These are phyloP conservation scores for Phytophthora pluvialis DNA, from an alignment of 352 stramenopile species.

Conservation along the genomic window DNA sequence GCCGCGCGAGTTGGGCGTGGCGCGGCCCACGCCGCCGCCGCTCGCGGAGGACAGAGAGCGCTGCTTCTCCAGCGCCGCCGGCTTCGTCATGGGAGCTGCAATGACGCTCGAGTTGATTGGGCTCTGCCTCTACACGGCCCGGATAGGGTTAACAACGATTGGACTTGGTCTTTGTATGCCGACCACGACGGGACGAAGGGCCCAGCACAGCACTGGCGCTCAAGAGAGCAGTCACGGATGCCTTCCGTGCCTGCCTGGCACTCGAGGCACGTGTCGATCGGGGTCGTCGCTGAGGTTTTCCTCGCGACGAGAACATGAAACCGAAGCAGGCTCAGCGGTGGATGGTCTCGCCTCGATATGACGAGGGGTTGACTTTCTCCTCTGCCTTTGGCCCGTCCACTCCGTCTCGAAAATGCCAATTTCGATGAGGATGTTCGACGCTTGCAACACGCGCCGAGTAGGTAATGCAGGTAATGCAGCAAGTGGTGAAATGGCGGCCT, in stretches of 20 bases:
- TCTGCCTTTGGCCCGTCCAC: conserved; percentile 3
- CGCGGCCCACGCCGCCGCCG: conserved; percentile 10
- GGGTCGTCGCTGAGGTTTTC: not conserved
- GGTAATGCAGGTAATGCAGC: conserved; percentile 8
- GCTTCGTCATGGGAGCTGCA: conserved; percentile 23
- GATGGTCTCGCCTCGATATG: not conserved
- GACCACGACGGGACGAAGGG: conserved; percentile 6
- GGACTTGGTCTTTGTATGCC: conserved; percentile 12
- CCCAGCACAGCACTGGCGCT: conserved; percentile 10
- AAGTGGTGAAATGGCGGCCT: conserved; percentile 20
- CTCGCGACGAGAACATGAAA: not conserved
- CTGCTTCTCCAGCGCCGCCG: conserved; percentile 13
- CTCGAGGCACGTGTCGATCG: conserved; percentile 1
- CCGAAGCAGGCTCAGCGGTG: not conserved
- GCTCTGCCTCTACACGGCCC: conserved; percentile 4
- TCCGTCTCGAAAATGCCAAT: conserved; percentile 9
- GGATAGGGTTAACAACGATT: not conserved
- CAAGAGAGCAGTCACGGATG: not conserved
- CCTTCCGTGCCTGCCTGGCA: too few relatives aligned
- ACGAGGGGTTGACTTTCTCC: not conserved
- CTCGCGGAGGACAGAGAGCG: conserved; percentile 18
- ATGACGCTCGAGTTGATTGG: conserved; percentile 3
- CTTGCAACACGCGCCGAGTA: conserved; percentile 14
- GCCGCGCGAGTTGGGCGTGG: conserved; percentile 17
- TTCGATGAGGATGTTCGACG: conserved; percentile 27